A percentile compares a stretch with the other conserved stretches of the same genome.
Evolutionary conservation across 305 asterid species (phyloP).

Genomic region (Fraxinus nigra): DNA sequence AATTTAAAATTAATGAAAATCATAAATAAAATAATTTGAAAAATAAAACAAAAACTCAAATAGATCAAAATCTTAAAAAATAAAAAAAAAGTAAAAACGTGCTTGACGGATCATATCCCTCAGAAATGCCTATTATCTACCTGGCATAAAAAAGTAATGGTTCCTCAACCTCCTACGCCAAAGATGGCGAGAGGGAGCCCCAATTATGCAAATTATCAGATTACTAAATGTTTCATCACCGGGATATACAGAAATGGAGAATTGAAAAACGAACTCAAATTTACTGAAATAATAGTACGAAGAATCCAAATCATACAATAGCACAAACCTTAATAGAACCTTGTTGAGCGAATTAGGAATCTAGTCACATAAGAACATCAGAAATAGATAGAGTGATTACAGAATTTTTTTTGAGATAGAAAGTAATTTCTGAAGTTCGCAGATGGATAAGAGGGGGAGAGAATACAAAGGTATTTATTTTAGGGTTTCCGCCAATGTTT

Average conservation of each 20-base stretch:
- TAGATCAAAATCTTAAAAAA: background rate
- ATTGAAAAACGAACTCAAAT: background rate
- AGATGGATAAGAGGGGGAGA: background rate
- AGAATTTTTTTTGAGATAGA: background rate
- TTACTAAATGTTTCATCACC: conserved; percentile 26
- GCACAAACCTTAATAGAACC: background rate
- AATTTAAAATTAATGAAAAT: too few relatives aligned
- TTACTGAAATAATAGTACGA: background rate
- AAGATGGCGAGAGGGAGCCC: conserved; percentile 19
- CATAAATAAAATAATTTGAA: background rate
- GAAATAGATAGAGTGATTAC: background rate
- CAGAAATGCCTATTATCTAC: conserved; percentile 26
- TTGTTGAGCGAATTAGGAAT: background rate
- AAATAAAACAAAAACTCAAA: background rate
- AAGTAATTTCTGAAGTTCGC: background rate
- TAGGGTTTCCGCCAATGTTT: background rate
- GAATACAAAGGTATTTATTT: background rate
- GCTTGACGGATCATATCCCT: conserved; percentile 4
- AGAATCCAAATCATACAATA: conserved; percentile 8
- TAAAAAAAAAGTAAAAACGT: background rate
- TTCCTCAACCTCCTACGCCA: conserved; percentile 18
- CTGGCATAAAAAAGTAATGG: conserved; percentile 12
- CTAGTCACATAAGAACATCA: background rate
- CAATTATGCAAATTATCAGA: conserved; percentile 21
- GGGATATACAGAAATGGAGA: conserved; percentile 6